These are phyloP conservation scores for Eimeria praecox DNA, from an alignment of 169 alveolate species.

Conservation along the genomic window DNA sequence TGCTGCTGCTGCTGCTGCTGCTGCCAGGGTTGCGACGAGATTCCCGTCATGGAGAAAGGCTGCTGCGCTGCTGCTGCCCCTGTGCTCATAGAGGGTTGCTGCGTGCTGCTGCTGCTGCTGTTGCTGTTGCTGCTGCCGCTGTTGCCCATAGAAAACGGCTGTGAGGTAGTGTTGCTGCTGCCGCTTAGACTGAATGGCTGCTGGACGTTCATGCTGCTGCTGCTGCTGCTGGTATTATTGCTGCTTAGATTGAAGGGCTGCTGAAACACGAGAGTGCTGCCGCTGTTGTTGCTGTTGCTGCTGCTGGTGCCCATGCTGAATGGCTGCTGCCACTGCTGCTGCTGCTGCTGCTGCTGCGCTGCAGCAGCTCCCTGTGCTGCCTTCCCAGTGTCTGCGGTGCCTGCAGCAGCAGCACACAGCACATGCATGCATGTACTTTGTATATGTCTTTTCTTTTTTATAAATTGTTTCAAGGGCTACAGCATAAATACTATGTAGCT, in stretches of 20 bases:
- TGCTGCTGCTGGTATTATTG: conserved; percentile 48
- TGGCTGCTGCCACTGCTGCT: conserved; percentile 43
- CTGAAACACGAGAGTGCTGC: not conserved
- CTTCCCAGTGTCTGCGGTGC: not conserved
- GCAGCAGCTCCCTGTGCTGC: conserved; percentile 44
- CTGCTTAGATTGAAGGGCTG: not conserved
- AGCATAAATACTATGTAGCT: too few relatives aligned
- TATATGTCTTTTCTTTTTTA: not conserved
- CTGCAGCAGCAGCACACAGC: conserved; percentile 8
- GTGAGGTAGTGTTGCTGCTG: conserved; percentile 33
- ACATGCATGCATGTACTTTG: not conserved
- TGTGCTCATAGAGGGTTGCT: not conserved
- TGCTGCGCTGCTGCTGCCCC: conserved; percentile 26
- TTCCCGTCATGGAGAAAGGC: conserved; percentile 28
- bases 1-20: conserved; percentile 63
- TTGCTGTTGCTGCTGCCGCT: conserved; percentile 59
- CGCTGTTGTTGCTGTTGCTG: conserved; percentile 40
- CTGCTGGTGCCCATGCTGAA: conserved; percentile 31
- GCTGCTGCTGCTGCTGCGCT: conserved; percentile 23
- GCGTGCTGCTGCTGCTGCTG: conserved; percentile 75
- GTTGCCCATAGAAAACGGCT: conserved; percentile 23
- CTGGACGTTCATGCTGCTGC: conserved; percentile 30
- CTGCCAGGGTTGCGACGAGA: conserved; percentile 38
- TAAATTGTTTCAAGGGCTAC: too few relatives aligned
- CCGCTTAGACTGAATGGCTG: conserved; percentile 53